Base-by-base conservation (phyloP, 2,329 filamentous ascomycete genomes). In the Fusarium sp. region DNA sequence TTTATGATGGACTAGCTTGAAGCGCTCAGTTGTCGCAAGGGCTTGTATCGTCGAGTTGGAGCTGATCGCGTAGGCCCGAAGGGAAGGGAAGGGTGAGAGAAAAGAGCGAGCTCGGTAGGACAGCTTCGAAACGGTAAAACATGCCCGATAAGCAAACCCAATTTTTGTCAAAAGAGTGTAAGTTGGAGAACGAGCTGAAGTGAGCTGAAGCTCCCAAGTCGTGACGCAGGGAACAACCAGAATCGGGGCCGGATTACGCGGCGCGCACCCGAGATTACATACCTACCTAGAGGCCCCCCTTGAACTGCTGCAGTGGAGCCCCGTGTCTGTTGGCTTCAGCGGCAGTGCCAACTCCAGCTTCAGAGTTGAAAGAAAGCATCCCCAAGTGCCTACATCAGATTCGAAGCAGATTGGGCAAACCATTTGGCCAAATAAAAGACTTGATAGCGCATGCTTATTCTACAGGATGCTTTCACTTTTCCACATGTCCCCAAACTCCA, bases 391-490 rank as follows among this genome's bases (percentile, higher is more conserved):
- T 32, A 10, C 31, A 32, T 32, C 31, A 32, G 31, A 32, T 19
- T 19, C 4, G 19, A 3, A 19, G 19, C 19, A 19, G 19, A 19
- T 19, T 19, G 19, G 19, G 19, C 19, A 19, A 19, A 19, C 19
- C 31, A 47, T 51, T 51, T 52, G 43, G 38, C 42, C 49, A 51
- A 51, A 51, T 43, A 48, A 45, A 39, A 50, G 49, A 44, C 52
- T 14, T 33, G 31, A 13, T 25, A 60, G 49, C 36, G 46, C 45
- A 60, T 64, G 55, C 50, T 67, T 64, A 54, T 61, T 70, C 66
- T 70, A 70, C 58, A 61, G 48, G 54, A 57, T 55, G 51, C 42
- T 53, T 66, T 55, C 47, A 65, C 66, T 67, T 70, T 70, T 69
- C 47, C 47, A 48, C 57, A 60, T 63, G 48, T 57, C 61, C 62